Evolutionary conservation across 2,329 filamentous ascomycete genomes (phyloP).

Genomic region (Aspergillus neotritici): DNA sequence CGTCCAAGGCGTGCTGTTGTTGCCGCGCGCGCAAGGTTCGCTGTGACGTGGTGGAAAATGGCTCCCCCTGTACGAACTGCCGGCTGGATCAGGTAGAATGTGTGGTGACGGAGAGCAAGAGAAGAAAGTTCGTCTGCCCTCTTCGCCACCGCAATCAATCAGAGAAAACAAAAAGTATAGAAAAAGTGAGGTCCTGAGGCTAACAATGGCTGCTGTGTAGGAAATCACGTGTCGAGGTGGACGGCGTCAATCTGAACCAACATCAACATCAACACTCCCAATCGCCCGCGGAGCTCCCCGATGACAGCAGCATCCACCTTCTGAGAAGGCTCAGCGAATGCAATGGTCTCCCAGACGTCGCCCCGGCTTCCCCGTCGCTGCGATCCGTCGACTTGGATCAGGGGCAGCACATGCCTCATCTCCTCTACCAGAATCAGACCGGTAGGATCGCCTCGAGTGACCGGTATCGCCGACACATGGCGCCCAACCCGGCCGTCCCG

Average conservation of each 20-base stretch:
- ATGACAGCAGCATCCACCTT: constrained; percentile 25
- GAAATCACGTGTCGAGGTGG: constrained; percentile 38
- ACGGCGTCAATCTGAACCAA: constrained; percentile 21
- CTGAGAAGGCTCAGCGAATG: constrained; percentile 25
- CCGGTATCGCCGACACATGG: constrained; percentile 41
- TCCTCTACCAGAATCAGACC: constrained; percentile 45
- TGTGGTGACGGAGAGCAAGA: constrained; percentile 70
- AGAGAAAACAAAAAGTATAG: no score
- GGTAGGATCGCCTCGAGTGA: constrained; percentile 45
- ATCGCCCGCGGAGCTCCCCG: constrained; percentile 30
- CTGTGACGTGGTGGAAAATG: constrained; percentile 85
- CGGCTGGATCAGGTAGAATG: constrained; percentile 51
- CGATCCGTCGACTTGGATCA: constrained; percentile 44
- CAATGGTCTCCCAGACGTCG: constrained; percentile 26
- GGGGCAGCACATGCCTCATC: constrained; percentile 57
- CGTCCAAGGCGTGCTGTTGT: constrained; percentile 85
- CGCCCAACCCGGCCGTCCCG: constrained; percentile 39
- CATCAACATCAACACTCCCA: constrained; percentile 23
- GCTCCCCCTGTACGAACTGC: constrained; percentile 82
- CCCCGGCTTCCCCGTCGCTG: constrained; percentile 40
- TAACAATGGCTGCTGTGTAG: constrained; percentile 19
- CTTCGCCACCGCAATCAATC: not conserved
- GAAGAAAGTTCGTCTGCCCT: constrained; percentile 51
- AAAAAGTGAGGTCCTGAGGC: not conserved
- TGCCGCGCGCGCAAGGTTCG: constrained; percentile 86